phyloP scores from a whole-genome alignment of 371 early-diverging fungal species.

The Mucor saturninus region DNA sequence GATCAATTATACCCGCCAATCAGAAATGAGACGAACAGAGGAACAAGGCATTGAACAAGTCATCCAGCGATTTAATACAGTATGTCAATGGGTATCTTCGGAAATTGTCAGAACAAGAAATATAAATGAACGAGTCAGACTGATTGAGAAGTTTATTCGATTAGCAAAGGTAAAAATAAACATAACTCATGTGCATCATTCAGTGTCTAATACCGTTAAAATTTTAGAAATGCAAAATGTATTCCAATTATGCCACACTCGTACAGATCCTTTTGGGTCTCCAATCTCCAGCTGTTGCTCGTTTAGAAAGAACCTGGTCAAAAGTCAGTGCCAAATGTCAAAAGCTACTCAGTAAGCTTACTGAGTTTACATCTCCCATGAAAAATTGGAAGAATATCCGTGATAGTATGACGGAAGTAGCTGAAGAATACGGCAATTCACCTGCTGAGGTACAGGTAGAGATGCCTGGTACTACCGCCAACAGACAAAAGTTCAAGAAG shows the following conservation, averaged over 20 bases:
- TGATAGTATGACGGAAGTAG: slow-evolving; percentile 63
- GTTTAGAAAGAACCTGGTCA: slow-evolving; percentile 66
- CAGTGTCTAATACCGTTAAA: not conserved
- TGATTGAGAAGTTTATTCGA: slow-evolving; percentile 75
- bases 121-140: slow-evolving; percentile 59
- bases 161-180: slow-evolving; percentile 61
- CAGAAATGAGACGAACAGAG: slow-evolving; percentile 18
- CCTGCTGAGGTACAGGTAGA: slow-evolving; percentile 45
- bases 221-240: slow-evolving; percentile 62
- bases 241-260: slow-evolving; percentile 69
- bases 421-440: slow-evolving; percentile 62
- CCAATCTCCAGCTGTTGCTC: slow-evolving; percentile 64
- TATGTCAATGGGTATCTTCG: slow-evolving; percentile 75
- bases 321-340: slow-evolving; percentile 57
- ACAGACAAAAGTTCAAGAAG: slow-evolving; percentile 30
- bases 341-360: slow-evolving; percentile 56
- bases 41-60: slow-evolving; percentile 58
- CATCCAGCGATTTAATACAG: slow-evolving; percentile 69
- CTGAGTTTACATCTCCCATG: slow-evolving; percentile 62
- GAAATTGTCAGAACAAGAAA: slow-evolving; percentile 63
- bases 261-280: slow-evolving; percentile 69
- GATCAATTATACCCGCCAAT: slow-evolving; percentile 29
- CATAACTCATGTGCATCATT: too few relatives aligned
- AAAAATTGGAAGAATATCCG: slow-evolving; percentile 73
- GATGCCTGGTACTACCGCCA: slow-evolving; percentile 37